Percentiles rank a stretch among this genome's conserved stretches.
Conservation (phyloP, 2,329 filamentous ascomycete species). For the Dactylellina leptospora region DNA sequence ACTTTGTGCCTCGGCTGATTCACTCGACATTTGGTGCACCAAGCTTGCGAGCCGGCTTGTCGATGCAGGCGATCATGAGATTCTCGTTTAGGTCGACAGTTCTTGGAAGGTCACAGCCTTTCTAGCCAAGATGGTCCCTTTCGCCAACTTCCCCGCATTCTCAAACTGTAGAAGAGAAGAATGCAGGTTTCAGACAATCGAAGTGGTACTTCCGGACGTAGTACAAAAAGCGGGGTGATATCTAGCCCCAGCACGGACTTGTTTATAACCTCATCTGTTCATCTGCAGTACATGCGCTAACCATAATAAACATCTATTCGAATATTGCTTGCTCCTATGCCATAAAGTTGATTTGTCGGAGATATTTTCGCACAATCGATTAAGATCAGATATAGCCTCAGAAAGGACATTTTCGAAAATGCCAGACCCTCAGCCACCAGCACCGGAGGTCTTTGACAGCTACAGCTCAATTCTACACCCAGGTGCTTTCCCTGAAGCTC, state of each 20-base stretch:
- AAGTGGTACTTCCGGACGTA: not conserved
- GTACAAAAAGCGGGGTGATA: conserved; percentile 5
- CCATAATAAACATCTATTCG: not conserved
- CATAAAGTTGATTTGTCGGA: no score
- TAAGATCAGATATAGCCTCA: no score
- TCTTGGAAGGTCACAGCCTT: not conserved
- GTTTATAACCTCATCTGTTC: no score
- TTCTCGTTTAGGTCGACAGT: not conserved
- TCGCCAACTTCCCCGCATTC: conserved; percentile 42
- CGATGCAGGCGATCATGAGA: conserved; percentile 19
- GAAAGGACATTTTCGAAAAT: conserved; percentile 16
- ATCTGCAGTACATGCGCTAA: no score
- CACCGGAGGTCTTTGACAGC: conserved; percentile 24
- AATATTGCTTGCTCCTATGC: no score
- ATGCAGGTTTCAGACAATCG: not conserved
- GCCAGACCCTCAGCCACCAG: conserved; percentile 27
- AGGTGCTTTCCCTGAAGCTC: conserved; percentile 33
- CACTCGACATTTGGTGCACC: no score
- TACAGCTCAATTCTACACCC: conserved; percentile 27
- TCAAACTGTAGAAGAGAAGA: not conserved
- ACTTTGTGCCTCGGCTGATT: conserved; percentile 28
- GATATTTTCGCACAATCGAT: no score
- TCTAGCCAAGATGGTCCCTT: no score
- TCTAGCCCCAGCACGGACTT: no score
- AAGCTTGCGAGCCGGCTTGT: not conserved